Evolutionary conservation across 1,139 yeast species (phyloP), one percentile per base, ranked within the genome.

Genomic region (Citeromyces hawaiiensis): DNA sequence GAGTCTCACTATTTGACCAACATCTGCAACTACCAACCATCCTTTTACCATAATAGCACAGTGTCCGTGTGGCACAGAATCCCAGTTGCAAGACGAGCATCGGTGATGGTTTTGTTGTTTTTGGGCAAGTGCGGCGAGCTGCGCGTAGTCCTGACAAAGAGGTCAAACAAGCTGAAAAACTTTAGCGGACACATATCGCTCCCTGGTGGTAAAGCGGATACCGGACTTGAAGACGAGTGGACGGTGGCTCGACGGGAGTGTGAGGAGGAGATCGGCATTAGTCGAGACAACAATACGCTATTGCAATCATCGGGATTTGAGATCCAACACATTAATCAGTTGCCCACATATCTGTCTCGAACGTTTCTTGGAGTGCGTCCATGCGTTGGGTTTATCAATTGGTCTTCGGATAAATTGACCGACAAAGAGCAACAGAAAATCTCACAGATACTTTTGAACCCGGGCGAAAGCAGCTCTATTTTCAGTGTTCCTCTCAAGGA

Each of bases 151-250:
- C 59, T 87, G 42, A 86, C 96, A 2, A 79, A 80, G 51, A 60
- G 96, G 45, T 78, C 94, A 10, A 66, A 83, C 38, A 66, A 69
- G 39, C 61, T 87, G 49, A 65, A 78, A 37, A 72, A 72, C 41
- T 87, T 85, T 57, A 82, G 94, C 0, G 95, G 96, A 5, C 95
- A 87, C 54, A 82, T 85, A 11, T 82, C 94, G 3, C 63, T 87
- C 16, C 96, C 96, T 2, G 96, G 96, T 3, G 96, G 96, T 3
- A 78, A 77, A 52, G 83, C 91, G 5, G 95, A 86, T 54, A 55
- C 51, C 36, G 73, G 68, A 0, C 51, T 62, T 3, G 96, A 86
- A 54, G 56, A 73, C 13, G 83, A 81, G 45, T 80, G 82, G 68
- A 68, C 68, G 40, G 79, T 82, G 31, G 78, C 94, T 1, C 63